Base-by-base conservation (phyloP, 1,139 yeast genomes). In the Sugiyamaella neomexicana region DNA sequence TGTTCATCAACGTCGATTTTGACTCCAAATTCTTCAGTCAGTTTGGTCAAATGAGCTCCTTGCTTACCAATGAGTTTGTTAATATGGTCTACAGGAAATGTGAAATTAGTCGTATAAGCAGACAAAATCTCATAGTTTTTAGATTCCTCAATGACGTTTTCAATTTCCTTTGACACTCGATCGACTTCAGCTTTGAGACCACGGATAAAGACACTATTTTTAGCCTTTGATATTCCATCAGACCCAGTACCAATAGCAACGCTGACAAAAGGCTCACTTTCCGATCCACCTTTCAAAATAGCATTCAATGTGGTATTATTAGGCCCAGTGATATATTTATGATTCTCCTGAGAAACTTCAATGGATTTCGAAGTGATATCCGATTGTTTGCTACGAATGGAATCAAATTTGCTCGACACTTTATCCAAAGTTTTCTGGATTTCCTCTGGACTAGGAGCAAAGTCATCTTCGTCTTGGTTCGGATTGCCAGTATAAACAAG, bases 21-120 rank as follows among this genome's bases (percentile, higher is more conserved):
- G 60, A 89, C 90, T 47, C 85, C 91, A 65, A 78, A 89, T 67
- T 88, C 87, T n/a, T 87, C 89, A 62, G 86, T 80, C 61, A 89
- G 72, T 53, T 81, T 75, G 63, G 81, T 80, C 68, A 93, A 74
- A 67, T 84, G 82, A 43, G 88, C 74, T 55, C 99, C 99, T 59
- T 82, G 88, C 69, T 86, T 87, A 62, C 99, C 99, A 70, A 95
- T 89, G 55, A 95, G 78, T 71, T 95, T 84, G 42, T 95, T 80
- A 57, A 91, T 76, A 47, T 82, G 80, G 55, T 78, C 75, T 1
- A 82, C 72, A 57, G 97, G 96, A 65, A 89, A 84, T 45, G 75
- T 76, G 61, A 82, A 72, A 41, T 79, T 74, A 20, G 82, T 71
- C 51, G 76, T 72, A 70, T 80, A 87, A 51, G 80, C 80, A 57